These are phyloP conservation scores for Aspergillus unguis DNA, from an alignment of 2,329 filamentous ascomycete genomes.

Conservation along the genomic window DNA sequence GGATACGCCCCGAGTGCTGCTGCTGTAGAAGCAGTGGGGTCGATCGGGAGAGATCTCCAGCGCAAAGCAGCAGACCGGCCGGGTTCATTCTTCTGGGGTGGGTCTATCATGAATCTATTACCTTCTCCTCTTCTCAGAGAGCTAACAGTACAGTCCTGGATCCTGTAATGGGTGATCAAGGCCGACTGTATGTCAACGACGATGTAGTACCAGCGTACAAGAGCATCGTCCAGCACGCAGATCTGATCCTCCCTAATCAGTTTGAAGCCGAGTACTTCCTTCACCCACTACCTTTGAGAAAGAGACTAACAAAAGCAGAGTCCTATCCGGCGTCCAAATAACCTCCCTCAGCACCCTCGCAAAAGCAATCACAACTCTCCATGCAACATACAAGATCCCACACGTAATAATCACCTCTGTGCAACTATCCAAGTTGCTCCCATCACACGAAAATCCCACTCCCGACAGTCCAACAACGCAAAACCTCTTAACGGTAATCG, in stretches of 20 bases:
- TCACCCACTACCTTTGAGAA: neutral
- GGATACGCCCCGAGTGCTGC: slow-evolving; percentile 90
- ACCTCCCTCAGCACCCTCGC: slow-evolving; percentile 69
- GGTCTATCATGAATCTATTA: slow-evolving; percentile 17
- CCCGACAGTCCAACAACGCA: slow-evolving; percentile 22
- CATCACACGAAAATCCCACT: slow-evolving; percentile 36
- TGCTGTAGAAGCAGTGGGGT: slow-evolving; percentile 77
- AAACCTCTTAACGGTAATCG: slow-evolving; percentile 66
- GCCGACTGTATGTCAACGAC: slow-evolving; percentile 82
- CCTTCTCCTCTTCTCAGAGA: neutral
- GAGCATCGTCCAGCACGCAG: slow-evolving; percentile 71
- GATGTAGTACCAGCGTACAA: slow-evolving; percentile 92
- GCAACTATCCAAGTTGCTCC: slow-evolving; percentile 57
- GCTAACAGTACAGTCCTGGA: slow-evolving; percentile 64
- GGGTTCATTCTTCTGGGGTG: slow-evolving; percentile 84
- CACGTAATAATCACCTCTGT: slow-evolving; percentile 94
- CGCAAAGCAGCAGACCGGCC: slow-evolving; percentile 59
- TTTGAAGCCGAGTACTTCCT: slow-evolving; percentile 83
- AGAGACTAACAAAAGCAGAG: slow-evolving; percentile 46
- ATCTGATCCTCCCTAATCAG: slow-evolving; percentile 92
- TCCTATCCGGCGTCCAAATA: slow-evolving; percentile 82
- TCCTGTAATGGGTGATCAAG: slow-evolving; percentile 97
- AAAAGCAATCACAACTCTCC: slow-evolving; percentile 71
- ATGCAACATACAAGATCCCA: slow-evolving; percentile 71
- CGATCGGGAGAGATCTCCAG: slow-evolving; percentile 77